These are phyloP conservation scores for Diplotaxis tenuifolia DNA, from an alignment of 345 rosid genomes.

Conservation along the genomic window DNA sequence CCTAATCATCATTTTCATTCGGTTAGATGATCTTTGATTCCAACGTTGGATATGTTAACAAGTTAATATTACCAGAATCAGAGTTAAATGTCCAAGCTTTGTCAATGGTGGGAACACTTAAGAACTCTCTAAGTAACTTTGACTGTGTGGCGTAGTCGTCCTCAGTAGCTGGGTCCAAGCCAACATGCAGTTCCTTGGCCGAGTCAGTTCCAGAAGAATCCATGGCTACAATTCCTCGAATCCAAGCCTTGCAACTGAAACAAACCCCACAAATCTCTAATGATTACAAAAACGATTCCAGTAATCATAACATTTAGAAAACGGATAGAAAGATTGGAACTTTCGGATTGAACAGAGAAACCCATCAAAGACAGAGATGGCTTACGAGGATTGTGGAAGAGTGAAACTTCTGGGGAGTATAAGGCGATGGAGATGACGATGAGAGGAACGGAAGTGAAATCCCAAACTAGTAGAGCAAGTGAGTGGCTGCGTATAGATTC, in stretches of 20 bases:
- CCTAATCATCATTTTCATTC: constrained; percentile 32
- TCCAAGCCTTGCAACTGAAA: constrained; percentile 35
- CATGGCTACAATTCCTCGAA: constrained; percentile 42
- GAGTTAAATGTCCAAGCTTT: constrained; percentile 76
- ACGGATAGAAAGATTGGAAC: constrained; percentile 18
- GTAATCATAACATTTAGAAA: too few species aligned
- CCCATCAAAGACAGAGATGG: constrained; percentile 1
- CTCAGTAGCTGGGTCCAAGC: constrained; percentile 50
- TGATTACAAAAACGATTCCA: not conserved
- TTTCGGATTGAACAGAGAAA: not conserved
- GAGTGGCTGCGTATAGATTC: constrained; percentile 24
- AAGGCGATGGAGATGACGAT: not conserved
- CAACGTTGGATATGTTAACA: not conserved
- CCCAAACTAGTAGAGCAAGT: constrained; percentile 26
- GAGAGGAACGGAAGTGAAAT: constrained; percentile 10
- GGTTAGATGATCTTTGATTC: not conserved
- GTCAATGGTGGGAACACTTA: constrained; percentile 57
- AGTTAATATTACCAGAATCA: constrained; percentile 45
- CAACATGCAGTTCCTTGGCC: constrained; percentile 22
- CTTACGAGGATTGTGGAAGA: constrained; percentile 36
- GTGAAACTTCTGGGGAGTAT: not conserved
- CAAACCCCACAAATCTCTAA: not conserved
- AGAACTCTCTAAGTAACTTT: constrained; percentile 68
- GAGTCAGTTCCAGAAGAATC: constrained; percentile 46
- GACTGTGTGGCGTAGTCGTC: constrained; percentile 72